Percentiles rank a stretch among this genome's conserved stretches.
phyloP scores from a whole-genome alignment of 805 yeast species.

The Diddensiella transvaalensis region DNA sequence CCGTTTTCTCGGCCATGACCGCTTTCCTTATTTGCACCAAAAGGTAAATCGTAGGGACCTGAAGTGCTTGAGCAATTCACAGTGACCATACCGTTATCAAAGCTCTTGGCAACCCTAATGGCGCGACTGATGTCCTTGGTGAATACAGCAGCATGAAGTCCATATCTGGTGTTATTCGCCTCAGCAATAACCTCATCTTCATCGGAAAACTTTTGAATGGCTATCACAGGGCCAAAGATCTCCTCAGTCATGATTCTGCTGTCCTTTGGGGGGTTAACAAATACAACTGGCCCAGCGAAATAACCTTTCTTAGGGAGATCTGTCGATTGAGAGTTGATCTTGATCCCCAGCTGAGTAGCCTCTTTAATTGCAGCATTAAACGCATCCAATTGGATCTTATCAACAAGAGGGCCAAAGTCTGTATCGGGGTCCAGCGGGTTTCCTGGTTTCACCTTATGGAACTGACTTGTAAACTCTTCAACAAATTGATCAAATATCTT shows the following conservation, averaged over 20 bases:
- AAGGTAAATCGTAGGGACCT: conserved; percentile 41
- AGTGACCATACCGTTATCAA: conserved; percentile 49
- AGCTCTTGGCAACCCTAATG: conserved; percentile 50
- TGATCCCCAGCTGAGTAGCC: conserved; percentile 56
- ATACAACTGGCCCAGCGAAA: conserved; percentile 53
- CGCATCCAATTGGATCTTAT: conserved; percentile 43
- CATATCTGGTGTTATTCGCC: conserved; percentile 55
- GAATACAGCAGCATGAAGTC: conserved; percentile 59
- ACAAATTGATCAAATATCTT: conserved; percentile 48
- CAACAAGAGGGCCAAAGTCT: conserved; percentile 48
- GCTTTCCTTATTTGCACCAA: conserved; percentile 61
- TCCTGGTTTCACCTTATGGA: conserved; percentile 49
- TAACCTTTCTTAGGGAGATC: conserved; percentile 30
- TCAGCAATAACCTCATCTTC: conserved; percentile 49
- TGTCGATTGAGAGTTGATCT: conserved; percentile 53
- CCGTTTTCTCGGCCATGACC: conserved; percentile 62
- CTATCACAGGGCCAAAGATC: conserved; percentile 65
- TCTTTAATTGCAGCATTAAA: conserved; percentile 32
- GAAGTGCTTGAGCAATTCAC: conserved; percentile 7
- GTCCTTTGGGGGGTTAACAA: conserved; percentile 48
- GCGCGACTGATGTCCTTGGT: conserved; percentile 49
- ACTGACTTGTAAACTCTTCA: conserved; percentile 42
- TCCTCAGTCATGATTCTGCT: conserved; percentile 54
- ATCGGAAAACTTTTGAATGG: conserved; percentile 51
- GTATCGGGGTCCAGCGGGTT: conserved; percentile 50